These are phyloP conservation scores for Cystobasidium pallidum DNA, from an alignment of 1,284 basidiomycete species.

Conservation along the genomic window DNA sequence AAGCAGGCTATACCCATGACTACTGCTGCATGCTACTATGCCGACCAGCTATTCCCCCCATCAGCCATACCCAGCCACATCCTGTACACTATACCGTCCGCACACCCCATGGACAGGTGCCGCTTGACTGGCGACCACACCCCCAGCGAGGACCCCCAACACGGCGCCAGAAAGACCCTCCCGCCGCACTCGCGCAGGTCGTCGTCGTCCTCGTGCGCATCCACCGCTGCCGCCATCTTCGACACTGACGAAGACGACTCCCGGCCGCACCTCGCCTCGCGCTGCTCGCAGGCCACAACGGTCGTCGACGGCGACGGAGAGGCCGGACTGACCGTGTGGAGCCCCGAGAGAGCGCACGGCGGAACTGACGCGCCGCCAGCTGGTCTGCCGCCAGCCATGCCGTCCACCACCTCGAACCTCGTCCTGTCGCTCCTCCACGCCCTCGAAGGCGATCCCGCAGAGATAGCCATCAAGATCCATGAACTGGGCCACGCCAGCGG, in stretches of 20 bases:
- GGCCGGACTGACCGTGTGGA: too few species aligned
- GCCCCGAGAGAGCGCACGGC: neutral
- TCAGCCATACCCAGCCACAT: too few species aligned
- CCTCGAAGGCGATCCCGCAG: slow-evolving; percentile 50
- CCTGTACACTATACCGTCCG: too few species aligned
- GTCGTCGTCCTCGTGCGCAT: neutral
- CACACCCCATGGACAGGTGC: too few species aligned
- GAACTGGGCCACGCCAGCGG: slow-evolving; percentile 45
- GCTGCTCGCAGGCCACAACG: slow-evolving; percentile 3
- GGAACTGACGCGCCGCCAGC: neutral
- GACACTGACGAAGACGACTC: neutral
- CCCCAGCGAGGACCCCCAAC: neutral
- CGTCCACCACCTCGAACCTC: slow-evolving; percentile 42
- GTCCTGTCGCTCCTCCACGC: slow-evolving; percentile 53
- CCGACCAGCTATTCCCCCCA: too few species aligned
- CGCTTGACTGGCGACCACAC: neutral
- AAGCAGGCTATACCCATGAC: too few species aligned
- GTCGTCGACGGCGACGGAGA: slow-evolving; percentile 5
- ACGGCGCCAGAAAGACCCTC: neutral
- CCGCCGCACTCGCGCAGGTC: slow-evolving; percentile 2
- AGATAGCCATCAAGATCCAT: slow-evolving; percentile 48
- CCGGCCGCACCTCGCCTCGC: neutral
- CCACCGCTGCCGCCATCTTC: neutral
- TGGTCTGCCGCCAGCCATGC: neutral
- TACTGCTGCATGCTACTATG: too few species aligned